These are phyloP conservation scores for Tolypocladium tropicale DNA, from an alignment of 2,329 filamentous ascomycete genomes.

Conservation along the genomic window DNA sequence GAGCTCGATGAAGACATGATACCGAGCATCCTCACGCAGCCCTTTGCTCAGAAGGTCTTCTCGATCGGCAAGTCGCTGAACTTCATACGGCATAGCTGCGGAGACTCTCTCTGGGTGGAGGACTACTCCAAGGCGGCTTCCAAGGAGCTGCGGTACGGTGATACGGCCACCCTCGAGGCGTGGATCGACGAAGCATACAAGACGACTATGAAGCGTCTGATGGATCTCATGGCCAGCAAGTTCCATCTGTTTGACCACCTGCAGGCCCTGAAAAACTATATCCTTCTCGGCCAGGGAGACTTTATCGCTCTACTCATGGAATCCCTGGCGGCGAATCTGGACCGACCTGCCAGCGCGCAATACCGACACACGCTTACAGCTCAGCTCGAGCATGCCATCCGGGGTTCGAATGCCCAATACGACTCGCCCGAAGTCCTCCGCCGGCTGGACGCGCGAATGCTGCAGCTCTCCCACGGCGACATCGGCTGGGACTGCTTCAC, in stretches of 20 bases:
- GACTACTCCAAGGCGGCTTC: constrained; percentile 88
- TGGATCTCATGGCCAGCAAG: constrained; percentile 87
- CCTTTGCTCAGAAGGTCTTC: constrained; percentile 94
- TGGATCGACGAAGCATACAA: constrained; percentile 98
- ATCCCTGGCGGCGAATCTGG: constrained; percentile 82
- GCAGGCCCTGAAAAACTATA: constrained; percentile 84
- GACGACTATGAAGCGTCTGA: constrained; percentile 91
- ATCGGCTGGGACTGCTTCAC: constrained; percentile 99
- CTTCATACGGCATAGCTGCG: constrained; percentile 93
- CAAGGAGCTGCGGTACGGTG: constrained; percentile 84
- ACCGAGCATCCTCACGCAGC: constrained; percentile 82
- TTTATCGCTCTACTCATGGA: constrained; percentile 98
- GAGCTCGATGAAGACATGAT: constrained; percentile 77
- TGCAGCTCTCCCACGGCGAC: constrained; percentile 90
- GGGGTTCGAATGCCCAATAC: constrained; percentile 93
- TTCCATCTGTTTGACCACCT: constrained; percentile 93
- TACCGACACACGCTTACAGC: constrained; percentile 95
- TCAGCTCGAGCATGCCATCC: constrained; percentile 95
- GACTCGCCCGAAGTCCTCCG: constrained; percentile 86
- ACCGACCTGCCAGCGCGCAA: constrained; percentile 90
- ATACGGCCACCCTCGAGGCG: constrained; percentile 80
- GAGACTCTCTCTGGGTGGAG: constrained; percentile 90
- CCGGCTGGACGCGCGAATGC: constrained; percentile 92
- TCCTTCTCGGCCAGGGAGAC: constrained; percentile 89
- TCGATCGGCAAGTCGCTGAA: constrained; percentile 96